phyloP scores from a whole-genome alignment of 495 filamentous ascomycete species.

The Beverwykella pulmonaria region DNA sequence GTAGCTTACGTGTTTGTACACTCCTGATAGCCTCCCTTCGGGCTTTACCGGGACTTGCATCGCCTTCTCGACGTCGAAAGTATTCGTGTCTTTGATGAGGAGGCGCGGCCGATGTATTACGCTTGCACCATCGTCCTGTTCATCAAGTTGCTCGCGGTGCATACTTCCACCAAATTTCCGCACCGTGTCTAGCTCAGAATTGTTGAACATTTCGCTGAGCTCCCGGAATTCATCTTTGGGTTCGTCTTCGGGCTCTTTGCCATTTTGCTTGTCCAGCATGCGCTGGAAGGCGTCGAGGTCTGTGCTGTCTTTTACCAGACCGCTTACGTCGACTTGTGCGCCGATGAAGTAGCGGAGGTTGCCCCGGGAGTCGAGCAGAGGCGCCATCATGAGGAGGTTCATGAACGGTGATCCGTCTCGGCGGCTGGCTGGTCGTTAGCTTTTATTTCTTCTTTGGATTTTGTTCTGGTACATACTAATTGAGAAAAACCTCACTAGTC shows the following conservation, averaged over 20 bases:
- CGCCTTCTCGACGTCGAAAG: conserved; percentile 35
- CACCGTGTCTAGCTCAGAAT: conserved; percentile 60
- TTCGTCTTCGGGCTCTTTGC: conserved; percentile 34
- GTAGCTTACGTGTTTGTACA: conserved; percentile 49
- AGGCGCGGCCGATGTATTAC: conserved; percentile 46
- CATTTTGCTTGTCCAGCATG: conserved; percentile 46
- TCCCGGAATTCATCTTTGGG: conserved; percentile 58
- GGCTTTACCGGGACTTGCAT: conserved; percentile 15
- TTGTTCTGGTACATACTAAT: conserved; percentile 56
- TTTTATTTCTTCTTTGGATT: background rate
- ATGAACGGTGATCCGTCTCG: conserved; percentile 70
- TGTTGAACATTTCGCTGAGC: conserved; percentile 65
- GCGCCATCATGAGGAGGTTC: conserved; percentile 68
- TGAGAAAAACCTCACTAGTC: conserved; percentile 65
- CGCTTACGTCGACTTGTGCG: conserved; percentile 66
- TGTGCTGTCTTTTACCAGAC: conserved; percentile 62
- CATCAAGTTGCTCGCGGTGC: conserved; percentile 55
- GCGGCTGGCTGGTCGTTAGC: conserved; percentile 47
- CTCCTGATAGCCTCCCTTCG: conserved; percentile 45
- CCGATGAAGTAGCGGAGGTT: conserved; percentile 65
- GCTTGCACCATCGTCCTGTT: conserved; percentile 46
- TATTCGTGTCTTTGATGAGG: conserved; percentile 40
- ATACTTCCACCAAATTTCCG: conserved; percentile 58
- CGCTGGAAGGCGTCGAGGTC: conserved; percentile 59
- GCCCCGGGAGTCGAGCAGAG: conserved; percentile 63